These are phyloP conservation scores for Talaromyces rugulosus DNA, from an alignment of 2,329 filamentous ascomycete genomes.

Conservation along the genomic window DNA sequence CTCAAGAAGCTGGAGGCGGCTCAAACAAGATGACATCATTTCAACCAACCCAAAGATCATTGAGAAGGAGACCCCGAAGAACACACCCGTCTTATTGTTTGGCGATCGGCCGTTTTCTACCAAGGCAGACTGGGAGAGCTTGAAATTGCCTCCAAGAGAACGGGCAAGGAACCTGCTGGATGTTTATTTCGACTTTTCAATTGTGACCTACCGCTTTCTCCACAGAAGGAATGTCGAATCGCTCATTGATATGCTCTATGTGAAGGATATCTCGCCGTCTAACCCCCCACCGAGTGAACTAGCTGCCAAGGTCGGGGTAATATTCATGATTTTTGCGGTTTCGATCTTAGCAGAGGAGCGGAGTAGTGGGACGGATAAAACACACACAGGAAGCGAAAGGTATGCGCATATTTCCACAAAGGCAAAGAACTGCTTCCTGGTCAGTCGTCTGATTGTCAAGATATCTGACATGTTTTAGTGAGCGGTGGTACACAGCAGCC, in stretches of 20 bases:
- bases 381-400: slow-evolving; percentile 26
- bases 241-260: slow-evolving; percentile 43
- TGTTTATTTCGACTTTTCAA: slow-evolving; percentile 58
- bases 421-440: background rate
- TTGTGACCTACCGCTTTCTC: slow-evolving; percentile 57
- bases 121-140: slow-evolving; percentile 25
- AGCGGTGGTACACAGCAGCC: slow-evolving; percentile 36
- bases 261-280: slow-evolving; percentile 32
- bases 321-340: slow-evolving; percentile 48
- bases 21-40: slow-evolving; percentile 51
- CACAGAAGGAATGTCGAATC: slow-evolving; percentile 51
- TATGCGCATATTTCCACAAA: slow-evolving; percentile 12
- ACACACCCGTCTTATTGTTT: slow-evolving; percentile 46
- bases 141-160: slow-evolving; percentile 37
- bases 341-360: slow-evolving; percentile 45
- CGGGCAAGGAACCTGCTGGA: slow-evolving; percentile 44
- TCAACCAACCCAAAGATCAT: slow-evolving; percentile 26
- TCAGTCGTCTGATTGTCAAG: background rate
- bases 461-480: slow-evolving; percentile 18
- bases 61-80: slow-evolving; percentile 29
- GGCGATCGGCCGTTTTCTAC: slow-evolving; percentile 49
- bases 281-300: slow-evolving; percentile 38
- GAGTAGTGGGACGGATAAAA: slow-evolving; percentile 23
- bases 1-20: slow-evolving; percentile 63
- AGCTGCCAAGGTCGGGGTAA: slow-evolving; percentile 45